Percentiles rank a stretch among this genome's conserved stretches.
Evolutionary conservation across 345 rosid genomes (phyloP).

Genomic region (Corchorus olitorius): DNA sequence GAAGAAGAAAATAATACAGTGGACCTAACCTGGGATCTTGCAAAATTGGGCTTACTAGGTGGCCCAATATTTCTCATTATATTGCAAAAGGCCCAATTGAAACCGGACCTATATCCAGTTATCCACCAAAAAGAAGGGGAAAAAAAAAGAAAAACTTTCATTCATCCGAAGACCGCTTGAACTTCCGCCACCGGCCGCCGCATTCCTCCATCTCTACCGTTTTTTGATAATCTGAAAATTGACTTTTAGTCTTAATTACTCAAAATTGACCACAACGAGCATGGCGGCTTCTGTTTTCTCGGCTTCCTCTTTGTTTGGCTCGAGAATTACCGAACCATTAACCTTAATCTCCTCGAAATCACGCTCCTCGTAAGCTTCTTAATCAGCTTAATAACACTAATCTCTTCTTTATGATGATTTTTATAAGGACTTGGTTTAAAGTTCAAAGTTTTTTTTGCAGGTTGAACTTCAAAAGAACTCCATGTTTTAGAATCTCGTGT

Average conservation of each 20-base stretch:
- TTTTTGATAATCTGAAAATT: background rate
- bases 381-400: background rate
- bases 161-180: background rate
- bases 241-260: background rate
- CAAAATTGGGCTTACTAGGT: background rate
- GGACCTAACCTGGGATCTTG: background rate
- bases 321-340: slow-evolving; percentile 8
- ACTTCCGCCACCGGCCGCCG: background rate
- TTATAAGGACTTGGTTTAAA: background rate
- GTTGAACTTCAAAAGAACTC: slow-evolving; percentile 27
- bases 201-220: slow-evolving; percentile 11
- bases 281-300: slow-evolving; percentile 28
- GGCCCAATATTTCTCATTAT: background rate
- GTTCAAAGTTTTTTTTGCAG: slow-evolving; percentile 31
- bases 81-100: background rate
- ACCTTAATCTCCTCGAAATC: slow-evolving; percentile 22
- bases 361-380: slow-evolving; percentile 25
- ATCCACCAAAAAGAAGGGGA: background rate
- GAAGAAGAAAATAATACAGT: too few species aligned
- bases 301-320: slow-evolving; percentile 18
- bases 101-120: background rate
- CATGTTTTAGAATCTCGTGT: slow-evolving; percentile 38
- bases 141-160: background rate
- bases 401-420: background rate
- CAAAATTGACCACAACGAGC: background rate